phyloP scores from a whole-genome alignment of 2,329 filamentous ascomycete species.

The Bisporella sp. region DNA sequence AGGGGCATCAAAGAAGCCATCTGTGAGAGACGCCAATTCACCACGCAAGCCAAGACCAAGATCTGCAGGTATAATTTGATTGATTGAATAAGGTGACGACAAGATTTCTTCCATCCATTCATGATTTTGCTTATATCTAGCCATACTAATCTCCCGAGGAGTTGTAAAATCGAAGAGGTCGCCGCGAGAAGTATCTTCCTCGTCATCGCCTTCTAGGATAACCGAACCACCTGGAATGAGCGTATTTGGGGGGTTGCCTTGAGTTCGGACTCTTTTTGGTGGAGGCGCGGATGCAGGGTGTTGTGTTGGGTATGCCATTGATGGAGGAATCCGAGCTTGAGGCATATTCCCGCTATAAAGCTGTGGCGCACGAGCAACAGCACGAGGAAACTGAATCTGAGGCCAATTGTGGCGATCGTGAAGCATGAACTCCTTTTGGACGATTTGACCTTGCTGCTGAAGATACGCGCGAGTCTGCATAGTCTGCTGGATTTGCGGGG shows the following conservation, averaged over 20 bases:
- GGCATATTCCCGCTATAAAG: conserved; percentile 21
- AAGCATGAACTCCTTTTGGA: conserved; percentile 91
- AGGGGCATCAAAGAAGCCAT: conserved; percentile 72
- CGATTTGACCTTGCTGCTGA: conserved; percentile 71
- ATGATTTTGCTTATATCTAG: conserved; percentile 88
- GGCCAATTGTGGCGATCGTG: conserved; percentile 89
- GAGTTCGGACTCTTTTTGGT: conserved; percentile 41
- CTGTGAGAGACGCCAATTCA: conserved; percentile 72
- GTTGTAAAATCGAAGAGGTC: conserved; percentile 88
- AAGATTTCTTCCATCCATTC: conserved; percentile 99
- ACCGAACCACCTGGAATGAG: conserved; percentile 8
- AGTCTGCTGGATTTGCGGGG: conserved; percentile 51
- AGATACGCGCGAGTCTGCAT: conserved; percentile 57
- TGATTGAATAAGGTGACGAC: conserved; percentile 79
- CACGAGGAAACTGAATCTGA: conserved; percentile 61
- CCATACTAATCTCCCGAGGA: conserved; percentile 79
- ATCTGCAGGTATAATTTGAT: conserved; percentile 80
- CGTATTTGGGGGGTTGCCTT: conserved; percentile 13
- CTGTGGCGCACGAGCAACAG: conserved; percentile 33
- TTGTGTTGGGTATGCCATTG: conserved; percentile 56
- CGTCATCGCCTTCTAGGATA: conserved; percentile 57
- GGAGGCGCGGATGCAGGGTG: conserved; percentile 38
- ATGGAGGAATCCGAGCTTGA: conserved; percentile 34
- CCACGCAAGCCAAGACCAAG: conserved; percentile 81
- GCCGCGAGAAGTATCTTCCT: conserved; percentile 80